Evolutionary conservation across 208 protist species (phyloP), one percentile per base, ranked within the genome.

Genomic region (Leishmania tropica): DNA sequence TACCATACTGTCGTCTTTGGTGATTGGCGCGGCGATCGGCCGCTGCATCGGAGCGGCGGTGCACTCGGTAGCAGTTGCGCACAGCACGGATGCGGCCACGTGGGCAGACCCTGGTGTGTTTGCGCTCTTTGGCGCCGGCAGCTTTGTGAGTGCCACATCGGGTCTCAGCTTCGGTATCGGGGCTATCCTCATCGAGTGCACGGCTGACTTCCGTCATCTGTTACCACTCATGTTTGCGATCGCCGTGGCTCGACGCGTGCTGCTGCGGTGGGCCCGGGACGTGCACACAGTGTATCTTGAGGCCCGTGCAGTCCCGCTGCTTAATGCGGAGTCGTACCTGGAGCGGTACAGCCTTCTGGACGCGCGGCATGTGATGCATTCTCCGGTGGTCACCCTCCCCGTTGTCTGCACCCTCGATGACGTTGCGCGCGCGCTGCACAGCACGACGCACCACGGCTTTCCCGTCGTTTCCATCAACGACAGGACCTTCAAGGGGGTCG

Each of bases 141-240:
- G 90, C 80, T 93, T 93, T 65, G 42, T 93, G 53, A 85, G 86
- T 60, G 88, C 85, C 35, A 87, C 81, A 31, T 87, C 87, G 10
- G 87, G 90, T 1, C 81, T 93, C 28, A 91, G 88, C 53, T 93
- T 91, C 60, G 83, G 88, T 48, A 77, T 91, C 0, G 87, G 85
- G 6, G 84, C 76, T 13, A 85, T 93, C 48, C 75, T 93, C 45
- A 88, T 91, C 62, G 90, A 93, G 70, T 86, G 81, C 70, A 91
- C 87, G 21, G 85, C 86, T 8, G 87, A 91, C 73, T 89, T 93
- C 64, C 85, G 85, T 51, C 90, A 93, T 62, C 45, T 91, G 56
- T 70, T 93, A 42, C 88, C 88, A 48, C 88, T 93, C 15, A 93
- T 93, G 87, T 73, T 93, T 72, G 77, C 85, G 2, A 91, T 93